Evolutionary conservation across 176 grass and related monocot species (phyloP), one percentile per base, ranked within the genome.

Genomic region (Microstegium vimineum): DNA sequence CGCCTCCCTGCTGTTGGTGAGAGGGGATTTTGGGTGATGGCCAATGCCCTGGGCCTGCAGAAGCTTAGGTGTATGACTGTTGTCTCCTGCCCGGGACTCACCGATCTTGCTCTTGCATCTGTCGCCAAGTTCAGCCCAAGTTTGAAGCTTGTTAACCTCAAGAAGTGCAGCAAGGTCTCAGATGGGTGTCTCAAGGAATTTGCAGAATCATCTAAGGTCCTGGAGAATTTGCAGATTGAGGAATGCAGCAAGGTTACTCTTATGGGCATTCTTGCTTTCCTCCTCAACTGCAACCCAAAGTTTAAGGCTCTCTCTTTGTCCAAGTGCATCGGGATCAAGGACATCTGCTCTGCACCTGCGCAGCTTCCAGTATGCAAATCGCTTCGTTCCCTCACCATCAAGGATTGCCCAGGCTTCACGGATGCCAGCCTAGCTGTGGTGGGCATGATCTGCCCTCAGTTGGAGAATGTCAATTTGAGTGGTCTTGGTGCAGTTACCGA

Each of bases 11-110:
- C 46, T 1, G 86, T 99, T 8, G 91, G 84, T 9, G 96, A 99
- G 87, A 94, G 87, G 70, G 96, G 96, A 30, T 99, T 94, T 71
- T 99, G 93, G 96, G 96, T 99, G 56, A 99, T 99, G 96, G 96
- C 91, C 17, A 99, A 95, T 70, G 87, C 93, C 68, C 80, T 91
- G 62, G 93, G 93, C 66, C 79, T 99, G 66, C 93, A 92, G 85
- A 99, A 94, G 78, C 85, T 99, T 75, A 86, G 88, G 60, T 91
- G 54, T 28, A 80, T 94, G 75, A 69, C 64, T 4, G 75, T 99
- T 59, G 85, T 45, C 63, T 94, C 87, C 62, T 99, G 96, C 80
- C 85, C 70, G 1, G 96, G 96, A 79, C 72, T 95, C 27, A 94
- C 96, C 0, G 91, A 99, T 80, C 85, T 99, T 10, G 93, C 88